Percentiles rank a stretch among this genome's conserved stretches.
Evolutionary conservation across 257 asterid genomes (phyloP).

Genomic region (Knoxia roxburghii): DNA sequence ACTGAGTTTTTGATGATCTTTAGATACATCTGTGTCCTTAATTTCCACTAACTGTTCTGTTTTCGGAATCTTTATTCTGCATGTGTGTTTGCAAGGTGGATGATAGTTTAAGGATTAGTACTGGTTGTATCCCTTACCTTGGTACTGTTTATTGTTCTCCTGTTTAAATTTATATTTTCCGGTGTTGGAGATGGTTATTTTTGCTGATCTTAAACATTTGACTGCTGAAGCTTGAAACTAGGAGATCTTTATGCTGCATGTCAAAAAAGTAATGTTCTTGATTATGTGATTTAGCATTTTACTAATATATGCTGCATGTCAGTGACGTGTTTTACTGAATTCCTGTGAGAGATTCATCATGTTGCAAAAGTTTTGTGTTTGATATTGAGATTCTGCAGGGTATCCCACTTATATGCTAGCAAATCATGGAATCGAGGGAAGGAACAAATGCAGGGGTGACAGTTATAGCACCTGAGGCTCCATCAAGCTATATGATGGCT

Average conservation of each 20-base stretch:
- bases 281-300: neutral
- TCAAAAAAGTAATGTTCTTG: neutral
- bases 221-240: neutral
- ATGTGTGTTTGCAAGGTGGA: neutral
- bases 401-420: neutral
- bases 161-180: neutral
- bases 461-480: constrained; percentile 48
- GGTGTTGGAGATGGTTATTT: neutral
- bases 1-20: neutral
- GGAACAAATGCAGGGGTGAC: constrained; percentile 47
- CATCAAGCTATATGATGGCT: constrained; percentile 55
- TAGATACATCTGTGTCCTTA: neutral
- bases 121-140: constrained; percentile 6
- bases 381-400: neutral
- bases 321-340: neutral
- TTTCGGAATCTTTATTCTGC: constrained; percentile 3
- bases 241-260: neutral
- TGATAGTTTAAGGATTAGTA: neutral
- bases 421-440: constrained; percentile 64
- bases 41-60: neutral
- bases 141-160: neutral
- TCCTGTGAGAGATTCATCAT: neutral
- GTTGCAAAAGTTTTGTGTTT: constrained; percentile 5
- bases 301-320: no score
- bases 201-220: neutral